Evolutionary conservation across 2,329 filamentous ascomycete genomes (phyloP), one percentile per base, ranked within the genome.

Genomic region (Thyridium curvatum): DNA sequence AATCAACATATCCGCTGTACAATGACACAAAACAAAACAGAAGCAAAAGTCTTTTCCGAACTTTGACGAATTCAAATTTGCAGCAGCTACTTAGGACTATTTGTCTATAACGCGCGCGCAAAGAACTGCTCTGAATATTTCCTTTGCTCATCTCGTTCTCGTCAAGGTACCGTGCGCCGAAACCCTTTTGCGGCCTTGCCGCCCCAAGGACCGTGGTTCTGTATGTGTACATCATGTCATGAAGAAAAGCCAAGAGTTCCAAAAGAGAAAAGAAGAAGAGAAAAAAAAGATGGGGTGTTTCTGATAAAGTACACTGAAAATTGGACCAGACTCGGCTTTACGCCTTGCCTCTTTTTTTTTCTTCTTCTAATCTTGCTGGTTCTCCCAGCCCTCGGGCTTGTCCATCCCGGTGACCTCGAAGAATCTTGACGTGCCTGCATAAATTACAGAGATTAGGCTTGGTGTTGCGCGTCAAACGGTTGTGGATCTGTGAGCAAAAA

Each of bases 321-420:
- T 45, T 28, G 31, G 42, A 46, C 40, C 44, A 34, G 32, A 37
- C 39, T 34, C 16, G 29, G 26, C 31, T 30, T 30, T 28, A 12
- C 33, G 30, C 16, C 16, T 32, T 14, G n/a, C 18, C 12, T 8
- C 21, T 9, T 7, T 34, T 21, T 29, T 9, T 8, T 30, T 9
- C 9, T 34, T 21, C n/a, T 16, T 46, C 56, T 70, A 74, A 50
- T 72, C 67, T 50, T 72, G 65, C 65, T 90, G 74, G 50, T 79
- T 76, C 59, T 94, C 82, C 65, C 85, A 95, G 46, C 91, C 93
- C 50, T 82, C 77, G 12, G 93, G 93, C 69, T 93, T 94, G 45
- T 82, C 65, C 61, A 91, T 65, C 40, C 80, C 76, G 62, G 90
- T 94, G 53, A 89, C 62, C 34, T 96, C 86, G 59, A 85, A 97